These are phyloP conservation scores for Metschnikowia peoriensis DNA, from an alignment of 805 yeast species.

Conservation along the genomic window DNA sequence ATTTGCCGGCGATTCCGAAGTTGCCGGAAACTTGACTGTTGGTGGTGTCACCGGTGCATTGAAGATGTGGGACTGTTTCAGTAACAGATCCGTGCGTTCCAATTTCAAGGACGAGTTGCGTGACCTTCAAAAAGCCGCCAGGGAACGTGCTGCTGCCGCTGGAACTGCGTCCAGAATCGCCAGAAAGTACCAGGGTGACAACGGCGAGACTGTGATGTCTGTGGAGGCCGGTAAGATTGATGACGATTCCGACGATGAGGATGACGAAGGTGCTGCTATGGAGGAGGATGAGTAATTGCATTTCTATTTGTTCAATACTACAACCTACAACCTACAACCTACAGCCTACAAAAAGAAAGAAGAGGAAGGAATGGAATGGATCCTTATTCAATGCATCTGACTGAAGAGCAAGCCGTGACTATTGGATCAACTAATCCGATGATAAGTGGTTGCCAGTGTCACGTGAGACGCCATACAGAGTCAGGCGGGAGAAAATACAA, in stretches of 20 bases:
- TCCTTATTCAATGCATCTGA: no score
- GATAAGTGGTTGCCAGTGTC: no score
- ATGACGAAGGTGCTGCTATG: constrained; percentile 40
- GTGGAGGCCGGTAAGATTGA: constrained; percentile 58
- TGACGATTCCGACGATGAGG: constrained; percentile 60
- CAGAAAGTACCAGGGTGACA: constrained; percentile 58
- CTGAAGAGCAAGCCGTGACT: no score
- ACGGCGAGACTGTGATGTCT: constrained; percentile 55
- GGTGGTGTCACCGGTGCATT: constrained; percentile 86
- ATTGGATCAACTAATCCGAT: no score
- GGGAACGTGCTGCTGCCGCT: constrained; percentile 49
- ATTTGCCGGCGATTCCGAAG: constrained; percentile 86
- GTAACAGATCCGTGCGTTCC: constrained; percentile 74
- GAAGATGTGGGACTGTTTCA: constrained; percentile 90
- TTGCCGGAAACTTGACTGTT: constrained; percentile 75
- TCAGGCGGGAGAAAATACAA: no score
- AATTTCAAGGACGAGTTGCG: constrained; percentile 61
- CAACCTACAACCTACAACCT: background rate
- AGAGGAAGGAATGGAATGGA: no score
- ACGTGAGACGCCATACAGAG: no score
- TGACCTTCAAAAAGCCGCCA: constrained; percentile 54
- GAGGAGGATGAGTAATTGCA: constrained; percentile 8
- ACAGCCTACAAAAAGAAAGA: background rate
- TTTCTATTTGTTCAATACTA: background rate
- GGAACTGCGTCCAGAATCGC: constrained; percentile 74